Evolutionary conservation across 352 stramenopile genomes (phyloP).

Genomic region (Globisporangium cylindrosporum): DNA sequence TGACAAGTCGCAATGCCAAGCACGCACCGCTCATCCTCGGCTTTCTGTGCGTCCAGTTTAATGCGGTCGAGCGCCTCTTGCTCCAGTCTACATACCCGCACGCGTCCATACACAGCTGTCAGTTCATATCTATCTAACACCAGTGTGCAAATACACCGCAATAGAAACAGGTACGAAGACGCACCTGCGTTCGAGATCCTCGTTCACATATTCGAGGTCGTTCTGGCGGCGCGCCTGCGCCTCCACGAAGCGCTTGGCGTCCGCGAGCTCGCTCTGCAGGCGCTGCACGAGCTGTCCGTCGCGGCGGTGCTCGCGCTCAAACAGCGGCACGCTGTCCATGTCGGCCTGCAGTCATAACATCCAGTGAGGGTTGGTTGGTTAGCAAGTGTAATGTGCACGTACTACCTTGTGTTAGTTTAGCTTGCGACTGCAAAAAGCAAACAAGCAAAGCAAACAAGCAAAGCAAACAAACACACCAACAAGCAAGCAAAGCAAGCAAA

Average conservation of each 20-base stretch:
- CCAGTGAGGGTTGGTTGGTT: neutral
- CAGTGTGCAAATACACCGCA: neutral
- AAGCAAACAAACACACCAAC: neutral
- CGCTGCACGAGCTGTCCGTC: conserved; percentile 82
- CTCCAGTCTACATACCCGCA: conserved; percentile 35
- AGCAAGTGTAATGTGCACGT: neutral
- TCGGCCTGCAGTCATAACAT: conserved; percentile 35
- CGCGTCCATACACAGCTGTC: neutral
- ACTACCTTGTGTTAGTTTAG: neutral
- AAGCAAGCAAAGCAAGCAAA: neutral
- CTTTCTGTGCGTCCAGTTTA: conserved; percentile 75
- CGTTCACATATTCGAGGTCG: conserved; percentile 86
- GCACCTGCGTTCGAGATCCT: conserved; percentile 76
- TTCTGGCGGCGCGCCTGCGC: conserved; percentile 79
- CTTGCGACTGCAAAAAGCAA: neutral
- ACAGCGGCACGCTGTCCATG: conserved; percentile 82
- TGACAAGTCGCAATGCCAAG: conserved; percentile 1
- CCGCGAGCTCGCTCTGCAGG: conserved; percentile 78
- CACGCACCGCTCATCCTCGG: conserved; percentile 76
- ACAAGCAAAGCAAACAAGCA: neutral
- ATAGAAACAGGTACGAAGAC: neutral
- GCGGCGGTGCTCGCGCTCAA: conserved; percentile 85
- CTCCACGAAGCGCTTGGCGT: conserved; percentile 83
- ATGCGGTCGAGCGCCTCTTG: conserved; percentile 84
- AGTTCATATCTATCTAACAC: neutral